Evolutionary conservation across 2,329 filamentous ascomycete genomes (phyloP), one percentile per base, ranked within the genome.

Genomic region (Cladosporium sphaerospermum): DNA sequence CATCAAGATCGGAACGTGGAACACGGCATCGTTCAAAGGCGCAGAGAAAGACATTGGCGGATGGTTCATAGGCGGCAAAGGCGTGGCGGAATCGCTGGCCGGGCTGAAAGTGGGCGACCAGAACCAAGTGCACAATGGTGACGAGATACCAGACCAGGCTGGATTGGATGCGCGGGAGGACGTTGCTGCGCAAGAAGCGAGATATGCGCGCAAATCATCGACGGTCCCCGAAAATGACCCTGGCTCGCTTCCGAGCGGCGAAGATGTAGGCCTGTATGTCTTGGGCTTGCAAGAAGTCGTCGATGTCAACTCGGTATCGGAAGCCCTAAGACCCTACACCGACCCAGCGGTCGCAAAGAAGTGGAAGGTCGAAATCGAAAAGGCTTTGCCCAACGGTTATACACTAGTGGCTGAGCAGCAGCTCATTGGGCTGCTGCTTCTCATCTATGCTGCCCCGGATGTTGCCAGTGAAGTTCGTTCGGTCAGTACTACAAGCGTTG

Each of bases 1-100:
- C 59, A 81, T 99, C 69, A 96, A 96, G 71, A 79, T 99, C 48
- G 93, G 92, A 40, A 86, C 88, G 0, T 99, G 93, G 93, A 99
- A 99, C 70, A 89, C 96, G 13, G 93, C 90, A 3, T 84, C 86
- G 1, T 84, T 87, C 59, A 83, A 88, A 10, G 89, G 88, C 19
- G 90, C 89, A 0, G 90, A 96, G 69, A 88, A 89, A 60, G 93
- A 97, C 66, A 74, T 99, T 4, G 86, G 83, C 7, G 82, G 81
- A 32, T 99, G 93, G 93, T 96, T 99, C 67, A 79, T 95, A 7
- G 77, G 83, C 9, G 88, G 86, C 13, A 81, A 86, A 63, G 88
- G 87, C 5, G 71, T 91, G 7, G 81, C 85, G 55, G 75, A 84
- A 51, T 73, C 75, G 14, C 69, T 92, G 44, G 78, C 81, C 9